Conservation (phyloP, 495 filamentous ascomycete genomes). For the Penicillium nucicola region DNA sequence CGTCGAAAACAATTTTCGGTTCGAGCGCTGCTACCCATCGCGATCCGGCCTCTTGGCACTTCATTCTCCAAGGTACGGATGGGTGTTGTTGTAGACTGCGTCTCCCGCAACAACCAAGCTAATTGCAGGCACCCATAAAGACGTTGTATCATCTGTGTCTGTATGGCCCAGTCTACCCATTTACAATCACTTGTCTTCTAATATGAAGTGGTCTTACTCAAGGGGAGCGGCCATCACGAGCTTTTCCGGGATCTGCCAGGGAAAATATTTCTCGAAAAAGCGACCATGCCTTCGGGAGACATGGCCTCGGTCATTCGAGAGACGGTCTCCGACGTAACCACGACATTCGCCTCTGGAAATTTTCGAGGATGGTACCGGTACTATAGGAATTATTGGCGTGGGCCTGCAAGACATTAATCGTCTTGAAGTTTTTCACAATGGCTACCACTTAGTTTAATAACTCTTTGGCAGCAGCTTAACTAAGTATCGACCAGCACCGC, state of each 20-base stretch:
- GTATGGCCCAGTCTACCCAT: not conserved
- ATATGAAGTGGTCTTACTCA: not conserved
- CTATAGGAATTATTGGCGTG: conserved; percentile 48
- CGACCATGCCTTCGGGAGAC: not conserved
- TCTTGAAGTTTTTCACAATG: conserved; percentile 21
- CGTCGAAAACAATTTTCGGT: too few relatives aligned
- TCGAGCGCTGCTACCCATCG: too few relatives aligned
- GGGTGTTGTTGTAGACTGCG: conserved; percentile 32
- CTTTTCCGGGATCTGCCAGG: not conserved
- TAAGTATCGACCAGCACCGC: conserved; percentile 24
- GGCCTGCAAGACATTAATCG: conserved; percentile 46
- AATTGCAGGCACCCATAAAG: conserved; percentile 26
- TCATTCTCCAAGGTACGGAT: conserved; percentile 24
- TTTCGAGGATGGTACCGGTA: conserved; percentile 18
- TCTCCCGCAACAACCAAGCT: conserved; percentile 32
- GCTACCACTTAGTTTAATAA: conserved; percentile 15
- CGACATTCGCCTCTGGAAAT: conserved; percentile 22
- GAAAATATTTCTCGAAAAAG: not conserved
- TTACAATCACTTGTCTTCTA: not conserved
- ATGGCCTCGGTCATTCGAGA: conserved; percentile 27
- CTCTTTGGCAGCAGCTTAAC: conserved; percentile 6
- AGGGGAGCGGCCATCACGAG: not conserved
- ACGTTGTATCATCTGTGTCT: conserved; percentile 29
- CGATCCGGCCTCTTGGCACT: too few relatives aligned
- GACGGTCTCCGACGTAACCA: conserved; percentile 28